Base-by-base conservation (phyloP, 352 stramenopile species). In the Phytophthora sp. region DNA sequence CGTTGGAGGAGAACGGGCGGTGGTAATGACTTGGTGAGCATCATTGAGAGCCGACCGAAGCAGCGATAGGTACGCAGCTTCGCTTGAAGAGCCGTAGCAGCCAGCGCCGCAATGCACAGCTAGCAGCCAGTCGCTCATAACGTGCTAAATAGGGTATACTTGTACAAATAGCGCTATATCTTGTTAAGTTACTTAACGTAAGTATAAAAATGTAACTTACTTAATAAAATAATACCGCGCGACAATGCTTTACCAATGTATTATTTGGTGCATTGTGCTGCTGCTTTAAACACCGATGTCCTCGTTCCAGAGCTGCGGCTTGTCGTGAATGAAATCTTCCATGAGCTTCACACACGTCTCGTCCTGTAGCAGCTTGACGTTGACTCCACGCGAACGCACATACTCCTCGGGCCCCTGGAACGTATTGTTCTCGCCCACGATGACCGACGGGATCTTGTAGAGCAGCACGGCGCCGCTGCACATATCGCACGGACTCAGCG, bases 61-160 rank as follows among this genome's bases (percentile, higher is more conserved):
- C 15, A 89, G 56, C 18, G 73, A 66, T 2, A 79, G 50, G 51
- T 86, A 86, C 57, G 73, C 57, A 23, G 72, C 44, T 44, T 89
- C 80, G 24, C 71, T 67, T 0, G 45, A 42, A 13, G 52, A 53
- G 41, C 69, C 57, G 41, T 90, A 84, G 9, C 67, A 61, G 1
- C 84, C 84, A 11, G 82, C 82, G 45, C 84, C 84, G 38, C 77
- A 71, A 61, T 93, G 84, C 16, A 93, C 74, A 1, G 80, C 84
- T 39, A 91, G 45, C 20, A 84, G n/a, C 82, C 82, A 91, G n/a
- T 70, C 68, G 21, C 56, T 55, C 57, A 70, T 70, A 26, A 35
- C 12, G 57, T 41, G 16, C 21, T 35, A 53, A 53, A 46, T 23
- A 9, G 1, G 21, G 50, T 41, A 41, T 41, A 5, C 13, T 41